Evolutionary conservation across 2,329 filamentous ascomycete genomes (phyloP), one percentile per base, ranked within the genome.

Genomic region (Myriangium duriaei): DNA sequence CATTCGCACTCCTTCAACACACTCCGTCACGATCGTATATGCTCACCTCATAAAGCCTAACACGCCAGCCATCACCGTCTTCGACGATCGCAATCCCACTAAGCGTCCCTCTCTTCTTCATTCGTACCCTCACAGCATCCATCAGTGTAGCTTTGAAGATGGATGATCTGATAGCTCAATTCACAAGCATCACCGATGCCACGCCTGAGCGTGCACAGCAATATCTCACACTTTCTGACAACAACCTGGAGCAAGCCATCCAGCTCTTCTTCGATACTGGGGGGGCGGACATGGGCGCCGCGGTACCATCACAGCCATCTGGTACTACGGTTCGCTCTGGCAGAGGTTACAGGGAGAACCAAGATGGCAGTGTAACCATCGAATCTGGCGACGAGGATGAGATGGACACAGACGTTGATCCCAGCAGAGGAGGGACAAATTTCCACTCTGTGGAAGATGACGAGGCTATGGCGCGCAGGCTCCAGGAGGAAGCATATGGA

Each of bases 401-500:
- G 57, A 56, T 21, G 58, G 63, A 37, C 59, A 62, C 45, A 35
- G 46, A 44, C 21, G 45, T 32, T 11, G 43, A 43, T 1, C 43
- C 43, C 10, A 32, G 30, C n/a, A 13, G 32, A 29, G 31, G 15
- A 11, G 13, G 12, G 11, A 30, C 42, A 42, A 44, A 49, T 15
- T 39, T 60, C 68, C 21, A 26, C 21, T 26, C 21, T 26, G 21
- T 26, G 7, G 87, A 95, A 46, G 86, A 94, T 51, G 91, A 98
- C 52, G 87, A 85, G 37, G 87, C 83, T 30, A 88, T 96, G 77
- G 91, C 91, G 5, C 76, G 87, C 57, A 75, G 83, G 41, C 60
- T 98, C 42, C 91, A 98, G 57, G 82, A 98, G 53, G 86, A 98
- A 59, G 72, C 94, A 54, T 96, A 95, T 51, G 71, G 72, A 37